Base-by-base conservation (phyloP, 2,329 filamentous ascomycete species). In the Fusarium guadeloupense region DNA sequence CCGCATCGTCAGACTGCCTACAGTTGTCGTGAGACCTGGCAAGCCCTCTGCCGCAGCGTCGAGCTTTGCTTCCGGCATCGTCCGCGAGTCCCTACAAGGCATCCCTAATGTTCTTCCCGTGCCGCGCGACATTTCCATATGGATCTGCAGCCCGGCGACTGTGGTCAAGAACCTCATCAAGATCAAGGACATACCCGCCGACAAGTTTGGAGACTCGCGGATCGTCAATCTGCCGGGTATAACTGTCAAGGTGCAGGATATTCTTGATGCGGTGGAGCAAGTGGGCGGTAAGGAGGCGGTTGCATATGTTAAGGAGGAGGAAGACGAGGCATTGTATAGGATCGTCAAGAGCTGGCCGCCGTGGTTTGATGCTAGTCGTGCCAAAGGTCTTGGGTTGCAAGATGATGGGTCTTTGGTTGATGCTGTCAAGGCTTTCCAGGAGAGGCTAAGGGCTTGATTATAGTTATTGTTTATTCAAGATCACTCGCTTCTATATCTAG, bases 11-110 rank as follows among this genome's bases (percentile, higher is more conserved):
- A 80, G 86, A 0, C 80, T 88, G 13, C 85, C 86, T 0, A 88
- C 85, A 0, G 81, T 89, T 14, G 83, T 84, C 0, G 84, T 89
- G 2, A 78, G 86, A 5, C 83, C 85, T 0, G 86, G 86, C 3
- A 80, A 78, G 25, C 86, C 86, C 0, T 85, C 85, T 4, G 83
- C 83, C 0, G 85, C 86, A 0, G 85, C 86, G 3, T 84, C 81
- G 4, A 85, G 82, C 0, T 89, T 88, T 64, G 78, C 85, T 1
- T 85, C 78, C 4, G 86, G 85, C 1, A 88, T 89, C 65, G 84
- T 89, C 37, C 78, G 86, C 4, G 86, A 89, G 40, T 77, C 82
- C 6, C 73, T 81, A 8, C 62, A 70, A 14, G 83, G 83, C 12
- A 71, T 78, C 34, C 72, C 77, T n/a, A 81, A 77, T 26, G 63